A percentile compares a stretch with the other conserved stretches of the same genome.
phyloP scores from a whole-genome alignment of 192 early-diverging fungal genomes.

The Chytriomyces sp. region DNA sequence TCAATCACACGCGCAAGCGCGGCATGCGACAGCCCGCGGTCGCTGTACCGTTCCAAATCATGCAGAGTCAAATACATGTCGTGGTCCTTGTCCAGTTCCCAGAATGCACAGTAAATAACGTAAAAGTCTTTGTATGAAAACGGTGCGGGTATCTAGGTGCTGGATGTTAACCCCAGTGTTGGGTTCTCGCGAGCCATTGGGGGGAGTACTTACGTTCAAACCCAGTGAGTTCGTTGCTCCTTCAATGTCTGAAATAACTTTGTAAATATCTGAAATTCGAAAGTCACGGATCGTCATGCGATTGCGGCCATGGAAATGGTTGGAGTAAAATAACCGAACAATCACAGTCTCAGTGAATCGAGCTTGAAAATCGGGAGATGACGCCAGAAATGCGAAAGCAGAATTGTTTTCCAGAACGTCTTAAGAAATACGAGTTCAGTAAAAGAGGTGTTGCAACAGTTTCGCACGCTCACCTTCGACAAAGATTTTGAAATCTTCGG shows the following conservation, averaged over 20 bases:
- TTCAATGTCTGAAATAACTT: slow-evolving; percentile 68
- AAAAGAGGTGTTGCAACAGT: not conserved
- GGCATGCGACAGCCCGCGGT: slow-evolving; percentile 67
- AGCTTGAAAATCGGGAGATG: slow-evolving; percentile 78
- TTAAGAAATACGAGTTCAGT: not conserved
- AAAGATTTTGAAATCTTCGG: slow-evolving; percentile 34
- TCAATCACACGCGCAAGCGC: slow-evolving; percentile 81
- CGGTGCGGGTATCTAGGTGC: slow-evolving; percentile 71
- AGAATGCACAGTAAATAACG: slow-evolving; percentile 92
- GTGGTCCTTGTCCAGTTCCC: slow-evolving; percentile 85
- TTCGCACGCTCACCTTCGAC: slow-evolving; percentile 18
- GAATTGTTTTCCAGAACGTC: slow-evolving; percentile 82
- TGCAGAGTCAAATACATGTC: slow-evolving; percentile 67
- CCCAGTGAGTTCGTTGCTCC: slow-evolving; percentile 30
- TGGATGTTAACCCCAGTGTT: no score
- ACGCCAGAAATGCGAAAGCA: slow-evolving; percentile 80
- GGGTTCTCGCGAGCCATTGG: no score
- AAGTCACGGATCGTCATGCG: slow-evolving; percentile 76
- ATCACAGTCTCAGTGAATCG: slow-evolving; percentile 87
- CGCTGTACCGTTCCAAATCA: slow-evolving; percentile 62
- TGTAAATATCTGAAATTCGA: slow-evolving; percentile 62
- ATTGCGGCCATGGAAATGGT: slow-evolving; percentile 66
- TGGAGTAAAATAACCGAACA: slow-evolving; percentile 79
- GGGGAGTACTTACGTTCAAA: not conserved
- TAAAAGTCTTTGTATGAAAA: slow-evolving; percentile 97